Evolutionary conservation across 2,329 filamentous ascomycete species (phyloP).

Genomic region (Zymoseptoria pseudotritici): DNA sequence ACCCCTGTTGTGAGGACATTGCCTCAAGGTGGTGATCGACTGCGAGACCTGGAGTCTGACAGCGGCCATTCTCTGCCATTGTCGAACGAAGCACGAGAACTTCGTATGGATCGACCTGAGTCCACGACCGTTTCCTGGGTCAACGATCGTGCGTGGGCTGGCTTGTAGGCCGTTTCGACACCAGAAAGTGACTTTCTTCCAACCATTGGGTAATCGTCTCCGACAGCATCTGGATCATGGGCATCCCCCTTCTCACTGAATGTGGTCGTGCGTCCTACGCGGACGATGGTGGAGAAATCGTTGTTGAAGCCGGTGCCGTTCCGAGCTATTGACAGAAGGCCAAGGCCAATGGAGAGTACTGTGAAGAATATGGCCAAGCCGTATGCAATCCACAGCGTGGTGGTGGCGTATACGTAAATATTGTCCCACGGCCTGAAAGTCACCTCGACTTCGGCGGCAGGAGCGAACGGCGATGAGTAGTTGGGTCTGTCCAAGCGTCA

Average conservation of each 20-base stretch:
- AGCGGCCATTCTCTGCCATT: not conserved
- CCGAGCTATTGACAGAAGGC: conserved; percentile 2
- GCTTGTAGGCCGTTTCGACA: not conserved
- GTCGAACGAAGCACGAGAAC: not conserved
- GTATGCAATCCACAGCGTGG: conserved; percentile 11
- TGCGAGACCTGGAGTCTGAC: not conserved
- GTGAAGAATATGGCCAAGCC: conserved; percentile 10
- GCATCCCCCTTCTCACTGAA: not conserved
- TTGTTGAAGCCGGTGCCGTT: conserved; percentile 10
- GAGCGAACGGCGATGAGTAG: conserved; percentile 3
- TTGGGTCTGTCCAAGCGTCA: conserved; percentile 1
- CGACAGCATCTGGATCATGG: not conserved
- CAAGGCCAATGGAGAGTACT: conserved; percentile 3
- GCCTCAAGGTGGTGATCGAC: not conserved
- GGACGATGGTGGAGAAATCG: conserved; percentile 14
- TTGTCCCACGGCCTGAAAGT: conserved; percentile 4
- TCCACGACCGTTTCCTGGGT: not conserved
- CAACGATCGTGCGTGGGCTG: not conserved
- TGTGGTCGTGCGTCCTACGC: not conserved
- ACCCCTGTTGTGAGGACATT: no score
- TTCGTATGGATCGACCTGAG: not conserved
- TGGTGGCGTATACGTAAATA: conserved; percentile 7
- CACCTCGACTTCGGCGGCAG: conserved; percentile 1
- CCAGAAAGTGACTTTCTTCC: not conserved
- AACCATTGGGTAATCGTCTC: not conserved